Percentiles rank a stretch among this genome's conserved stretches.
Conservation (phyloP, 257 asterid genomes). For the Ilex asprella region DNA sequence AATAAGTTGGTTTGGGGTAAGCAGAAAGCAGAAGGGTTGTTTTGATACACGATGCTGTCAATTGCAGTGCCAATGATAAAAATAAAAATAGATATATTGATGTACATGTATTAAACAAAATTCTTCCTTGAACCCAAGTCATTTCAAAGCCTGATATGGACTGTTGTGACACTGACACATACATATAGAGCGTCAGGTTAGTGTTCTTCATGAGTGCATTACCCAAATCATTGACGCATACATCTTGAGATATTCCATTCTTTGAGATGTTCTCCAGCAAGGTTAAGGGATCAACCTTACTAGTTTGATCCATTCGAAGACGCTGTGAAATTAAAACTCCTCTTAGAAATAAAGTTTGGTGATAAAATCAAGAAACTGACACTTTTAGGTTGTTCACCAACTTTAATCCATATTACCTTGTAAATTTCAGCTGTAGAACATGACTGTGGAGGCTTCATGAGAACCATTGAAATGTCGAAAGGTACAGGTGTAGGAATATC, state of each 20-base stretch:
- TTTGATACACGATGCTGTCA: no score
- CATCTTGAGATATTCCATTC: slow-evolving; percentile 77
- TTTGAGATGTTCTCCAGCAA: slow-evolving; percentile 70
- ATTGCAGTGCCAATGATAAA: no score
- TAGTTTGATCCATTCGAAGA: slow-evolving; percentile 54
- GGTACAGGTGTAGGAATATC: slow-evolving; percentile 62
- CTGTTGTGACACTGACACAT: no score
- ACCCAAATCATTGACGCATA: slow-evolving; percentile 86
- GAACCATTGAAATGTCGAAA: slow-evolving; percentile 74
- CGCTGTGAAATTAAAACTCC: slow-evolving; percentile 39
- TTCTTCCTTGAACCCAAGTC: no score
- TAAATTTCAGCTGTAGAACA: slow-evolving; percentile 97
- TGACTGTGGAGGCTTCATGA: slow-evolving; percentile 84
- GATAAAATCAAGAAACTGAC: neutral
- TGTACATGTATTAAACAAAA: no score
- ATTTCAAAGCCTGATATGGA: no score
- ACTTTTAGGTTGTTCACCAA: slow-evolving; percentile 4
- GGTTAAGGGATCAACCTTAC: slow-evolving; percentile 66
- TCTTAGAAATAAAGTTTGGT: slow-evolving; percentile 6
- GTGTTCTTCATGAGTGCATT: slow-evolving; percentile 13
- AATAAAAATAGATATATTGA: no score
- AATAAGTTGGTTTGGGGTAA: neutral
- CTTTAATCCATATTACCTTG: slow-evolving; percentile 46
- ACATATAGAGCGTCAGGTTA: neutral
- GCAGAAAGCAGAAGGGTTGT: no score